These are phyloP conservation scores for Harringtonia aguacate DNA, from an alignment of 2,329 filamentous ascomycete genomes.

Conservation along the genomic window DNA sequence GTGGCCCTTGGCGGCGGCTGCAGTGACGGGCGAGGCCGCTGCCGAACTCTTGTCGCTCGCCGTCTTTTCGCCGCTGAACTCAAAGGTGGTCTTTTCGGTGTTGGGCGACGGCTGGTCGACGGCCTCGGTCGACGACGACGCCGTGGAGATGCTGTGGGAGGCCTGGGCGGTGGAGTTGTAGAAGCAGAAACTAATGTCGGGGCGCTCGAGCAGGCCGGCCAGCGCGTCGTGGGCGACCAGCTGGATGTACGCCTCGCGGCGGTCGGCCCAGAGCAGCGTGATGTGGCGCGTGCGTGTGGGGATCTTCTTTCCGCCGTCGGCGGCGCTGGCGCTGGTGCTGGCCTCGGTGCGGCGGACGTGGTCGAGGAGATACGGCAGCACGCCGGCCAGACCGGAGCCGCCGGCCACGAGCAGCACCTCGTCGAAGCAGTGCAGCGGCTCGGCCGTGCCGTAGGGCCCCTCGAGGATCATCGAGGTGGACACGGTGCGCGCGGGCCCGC, in stretches of 20 bases:
- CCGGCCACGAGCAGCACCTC: constrained; percentile 12
- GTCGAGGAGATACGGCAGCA: constrained; percentile 11
- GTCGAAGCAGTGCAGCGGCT: constrained; percentile 10
- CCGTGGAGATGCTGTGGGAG: background rate
- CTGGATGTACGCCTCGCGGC: constrained; percentile 6
- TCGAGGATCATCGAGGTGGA: constrained; percentile 9
- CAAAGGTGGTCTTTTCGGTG: background rate
- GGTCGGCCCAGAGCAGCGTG: constrained; percentile 11
- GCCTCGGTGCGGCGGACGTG: constrained; percentile 6
- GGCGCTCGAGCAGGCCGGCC: constrained; percentile 1
- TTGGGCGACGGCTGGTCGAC: background rate
- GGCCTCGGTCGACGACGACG: constrained; percentile 1
- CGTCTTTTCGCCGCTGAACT: background rate
- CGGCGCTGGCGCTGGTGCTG: background rate
- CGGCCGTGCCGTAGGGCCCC: constrained; percentile 12
- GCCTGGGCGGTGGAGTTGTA: background rate
- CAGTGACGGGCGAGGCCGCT: background rate
- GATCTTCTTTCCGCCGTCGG: background rate
- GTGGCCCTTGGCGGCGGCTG: background rate
- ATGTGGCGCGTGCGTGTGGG: constrained; percentile 9
- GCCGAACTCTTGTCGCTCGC: too few relatives aligned
- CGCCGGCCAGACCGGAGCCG: constrained; percentile 12
- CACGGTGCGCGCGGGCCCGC: background rate
- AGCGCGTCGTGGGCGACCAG: constrained; percentile 3
- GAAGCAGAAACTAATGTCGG: constrained; percentile 5